phyloP scores from a whole-genome alignment of 352 stramenopile species.

The Blastocystis hominis region DNA sequence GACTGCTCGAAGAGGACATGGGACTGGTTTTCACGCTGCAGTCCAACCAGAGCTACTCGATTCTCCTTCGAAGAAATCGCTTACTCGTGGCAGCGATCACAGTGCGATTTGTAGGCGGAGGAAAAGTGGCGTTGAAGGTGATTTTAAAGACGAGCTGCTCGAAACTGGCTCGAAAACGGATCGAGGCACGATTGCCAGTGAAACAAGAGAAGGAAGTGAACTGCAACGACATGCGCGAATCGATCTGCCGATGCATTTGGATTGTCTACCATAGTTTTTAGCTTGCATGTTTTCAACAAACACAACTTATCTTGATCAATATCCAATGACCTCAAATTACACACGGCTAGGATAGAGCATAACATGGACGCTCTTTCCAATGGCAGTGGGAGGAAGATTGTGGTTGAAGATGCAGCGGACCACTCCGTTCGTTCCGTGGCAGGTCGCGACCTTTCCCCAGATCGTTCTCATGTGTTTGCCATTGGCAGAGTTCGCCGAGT shows the following conservation, averaged over 20 bases:
- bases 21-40: background rate
- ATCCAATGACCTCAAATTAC: slow-evolving; percentile 67
- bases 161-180: background rate
- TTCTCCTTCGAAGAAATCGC: background rate
- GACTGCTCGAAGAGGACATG: background rate
- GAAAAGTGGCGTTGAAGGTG: background rate
- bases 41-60: background rate
- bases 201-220: background rate
- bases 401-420: slow-evolving; percentile 92
- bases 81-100: background rate
- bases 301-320: slow-evolving; percentile 60
- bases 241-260: slow-evolving; percentile 8
- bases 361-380: slow-evolving; percentile 88
- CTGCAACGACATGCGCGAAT: background rate
- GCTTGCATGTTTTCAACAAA: slow-evolving; percentile 41
- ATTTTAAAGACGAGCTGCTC: background rate
- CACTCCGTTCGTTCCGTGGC: slow-evolving; percentile 93
- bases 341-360: slow-evolving; percentile 98
- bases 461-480: slow-evolving; percentile 83
- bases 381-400: slow-evolving; percentile 88
- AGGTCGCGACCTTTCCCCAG: slow-evolving; percentile 92
- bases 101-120: background rate
- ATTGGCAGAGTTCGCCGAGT: slow-evolving; percentile 76
- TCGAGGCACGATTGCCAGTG: background rate
- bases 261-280: slow-evolving; percentile 48